Conservation (phyloP, 768 basidiomycete species). For the Gymnopilus dilepis region DNA sequence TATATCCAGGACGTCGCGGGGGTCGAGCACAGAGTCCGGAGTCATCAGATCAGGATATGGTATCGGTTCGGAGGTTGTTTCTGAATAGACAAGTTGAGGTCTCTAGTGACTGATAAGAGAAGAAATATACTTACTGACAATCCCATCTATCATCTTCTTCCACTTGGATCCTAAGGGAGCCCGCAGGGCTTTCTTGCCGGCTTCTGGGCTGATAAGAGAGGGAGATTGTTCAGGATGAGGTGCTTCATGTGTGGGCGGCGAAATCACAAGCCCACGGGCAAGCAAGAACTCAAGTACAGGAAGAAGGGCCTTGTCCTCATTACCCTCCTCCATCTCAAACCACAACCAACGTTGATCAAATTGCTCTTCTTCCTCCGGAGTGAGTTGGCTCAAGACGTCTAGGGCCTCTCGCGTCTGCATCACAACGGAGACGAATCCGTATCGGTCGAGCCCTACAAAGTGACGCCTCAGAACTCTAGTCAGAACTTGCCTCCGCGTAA, state of each 20-base stretch:
- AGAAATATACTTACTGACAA: conserved; percentile 9
- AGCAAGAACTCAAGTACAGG: conserved; percentile 29
- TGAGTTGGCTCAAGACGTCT: conserved; percentile 10
- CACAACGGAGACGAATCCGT: conserved; percentile 24
- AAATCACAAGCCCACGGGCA: conserved; percentile 23
- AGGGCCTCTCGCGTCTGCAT: conserved; percentile 15
- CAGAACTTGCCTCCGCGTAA: background rate
- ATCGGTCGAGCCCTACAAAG: conserved; percentile 22
- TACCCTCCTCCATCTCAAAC: conserved; percentile 26
- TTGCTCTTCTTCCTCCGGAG: conserved; percentile 19
- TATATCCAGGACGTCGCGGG: conserved; percentile 57
- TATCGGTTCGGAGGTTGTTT: conserved; percentile 10
- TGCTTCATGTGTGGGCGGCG: conserved; percentile 18
- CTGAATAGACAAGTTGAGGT: background rate
- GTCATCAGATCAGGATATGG: conserved; percentile 66
- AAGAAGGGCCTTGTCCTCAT: conserved; percentile 23
- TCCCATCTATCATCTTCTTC: conserved; percentile 13
- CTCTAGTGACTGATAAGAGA: too few relatives aligned
- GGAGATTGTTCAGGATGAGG: conserved; percentile 18
- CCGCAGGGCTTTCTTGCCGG: conserved; percentile 15
- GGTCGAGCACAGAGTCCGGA: conserved; percentile 65
- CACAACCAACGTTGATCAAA: conserved; percentile 29
- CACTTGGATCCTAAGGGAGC: conserved; percentile 10
- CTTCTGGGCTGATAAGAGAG: conserved; percentile 12
- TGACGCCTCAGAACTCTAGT: background rate